Evolutionary conservation across 352 stramenopile species (phyloP).

Genomic region (Phytophthora citricola): DNA sequence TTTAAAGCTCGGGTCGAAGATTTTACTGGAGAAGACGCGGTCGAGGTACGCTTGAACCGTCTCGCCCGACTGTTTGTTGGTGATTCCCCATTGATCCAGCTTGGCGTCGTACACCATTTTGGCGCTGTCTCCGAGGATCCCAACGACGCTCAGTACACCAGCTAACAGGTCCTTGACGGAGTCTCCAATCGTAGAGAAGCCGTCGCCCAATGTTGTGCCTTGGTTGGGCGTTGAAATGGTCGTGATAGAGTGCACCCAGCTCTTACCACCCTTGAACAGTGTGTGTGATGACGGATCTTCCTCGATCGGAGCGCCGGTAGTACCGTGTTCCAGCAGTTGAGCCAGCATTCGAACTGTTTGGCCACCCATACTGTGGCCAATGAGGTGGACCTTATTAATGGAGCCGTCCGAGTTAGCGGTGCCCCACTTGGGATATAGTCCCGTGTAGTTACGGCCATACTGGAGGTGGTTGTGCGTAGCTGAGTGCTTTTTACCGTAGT

Average conservation of each 20-base stretch:
- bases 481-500: constrained; percentile 65
- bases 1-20: constrained; percentile 52
- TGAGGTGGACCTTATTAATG: constrained; percentile 70
- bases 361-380: constrained; percentile 85
- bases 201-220: constrained; percentile 58
- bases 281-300: constrained; percentile 39
- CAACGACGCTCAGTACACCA: constrained; percentile 34
- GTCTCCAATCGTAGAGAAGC: constrained; percentile 48
- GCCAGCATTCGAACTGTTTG: constrained; percentile 81
- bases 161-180: constrained; percentile 42
- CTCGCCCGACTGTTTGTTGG: constrained; percentile 33
- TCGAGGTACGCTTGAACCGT: constrained; percentile 44
- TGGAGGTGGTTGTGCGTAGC: constrained; percentile 42
- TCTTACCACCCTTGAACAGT: constrained; percentile 62
- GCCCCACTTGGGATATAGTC: constrained; percentile 67
- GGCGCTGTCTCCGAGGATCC: constrained; percentile 29
- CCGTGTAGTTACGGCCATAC: constrained; percentile 55
- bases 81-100: constrained; percentile 57
- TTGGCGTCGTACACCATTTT: constrained; percentile 56
- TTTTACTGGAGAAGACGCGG: constrained; percentile 45
- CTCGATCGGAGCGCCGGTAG: constrained; percentile 40
- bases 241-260: constrained; percentile 78
- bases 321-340: constrained; percentile 62
- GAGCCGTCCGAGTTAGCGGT: constrained; percentile 47
- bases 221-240: constrained; percentile 70